Base-by-base conservation (phyloP, 2,329 filamentous ascomycete species). In the Chaetothyriales sp. region DNA sequence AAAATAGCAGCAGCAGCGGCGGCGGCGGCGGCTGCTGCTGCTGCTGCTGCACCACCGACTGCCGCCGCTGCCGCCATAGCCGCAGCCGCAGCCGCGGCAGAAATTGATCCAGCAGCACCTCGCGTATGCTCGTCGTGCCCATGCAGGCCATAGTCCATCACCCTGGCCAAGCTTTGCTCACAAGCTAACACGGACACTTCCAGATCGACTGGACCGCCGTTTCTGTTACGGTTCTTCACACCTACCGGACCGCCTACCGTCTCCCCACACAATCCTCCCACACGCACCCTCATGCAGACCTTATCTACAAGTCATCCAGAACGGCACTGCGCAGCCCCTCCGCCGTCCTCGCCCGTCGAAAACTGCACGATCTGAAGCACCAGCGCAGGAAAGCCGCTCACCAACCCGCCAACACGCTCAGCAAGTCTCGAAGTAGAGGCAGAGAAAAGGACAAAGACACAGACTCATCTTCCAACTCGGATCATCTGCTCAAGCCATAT, bases 181-280 rank as follows among this genome's bases (percentile, higher is more conserved):
- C 37, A 43, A 15, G 44, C 37, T 48, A 40, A 40, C 33, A 15
- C 15, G 13, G 2, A 15, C 33, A 5, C 40, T 53, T 51, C 9
- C 44, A 56, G 56, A 58, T 55, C 15, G 54, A 55, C 48, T 58
- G 56, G 56, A 45, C 47, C 48, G 51, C 54, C 19, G 50, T 57
- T 20, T 48, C 58, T 18, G 51, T 47, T 8, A 47, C 51, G 13
- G 33, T 54, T 56, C 70, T 75, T 46, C 70, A 74, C 60, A 66
- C 70, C 55, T 75, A 75, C 61, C 68, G 72, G 52, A 69, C 73
- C 53, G 67, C 68, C 58, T 70, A 73, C 58, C 71, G 68, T 58
- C 65, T 75, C 33, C 60, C 67, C 49, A 68, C 65, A n/a, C 67
- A 70, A 20, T 67, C 67, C 54, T 66, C 69, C 50, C 73, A 67